Evolutionary conservation across 2,329 filamentous ascomycete species (phyloP).

Genomic region (Fusarium multiceps): DNA sequence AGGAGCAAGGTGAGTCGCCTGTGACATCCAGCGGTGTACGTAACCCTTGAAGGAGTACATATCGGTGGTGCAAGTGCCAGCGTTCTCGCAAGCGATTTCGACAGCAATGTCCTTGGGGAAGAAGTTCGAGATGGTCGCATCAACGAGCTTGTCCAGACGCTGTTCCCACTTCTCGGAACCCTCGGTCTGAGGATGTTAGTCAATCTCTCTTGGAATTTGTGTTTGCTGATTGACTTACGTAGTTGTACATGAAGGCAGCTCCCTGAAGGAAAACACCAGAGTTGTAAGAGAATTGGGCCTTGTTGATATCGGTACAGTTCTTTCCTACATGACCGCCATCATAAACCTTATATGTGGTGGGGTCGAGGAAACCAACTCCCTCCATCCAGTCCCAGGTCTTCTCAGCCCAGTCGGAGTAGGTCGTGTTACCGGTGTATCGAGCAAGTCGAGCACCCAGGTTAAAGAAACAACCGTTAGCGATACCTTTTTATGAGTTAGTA

Average conservation of each 20-base stretch:
- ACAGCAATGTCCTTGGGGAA: constrained; percentile 68
- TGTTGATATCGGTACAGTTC: constrained; percentile 67
- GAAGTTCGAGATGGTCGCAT: constrained; percentile 58
- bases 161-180: constrained; percentile 63
- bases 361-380: constrained; percentile 68
- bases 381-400: constrained; percentile 72
- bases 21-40: constrained; percentile 66
- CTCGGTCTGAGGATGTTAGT: constrained; percentile 54
- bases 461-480: constrained; percentile 72
- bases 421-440: constrained; percentile 73
- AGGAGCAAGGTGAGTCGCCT: constrained; percentile 65
- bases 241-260: constrained; percentile 73
- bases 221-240: constrained; percentile 48
- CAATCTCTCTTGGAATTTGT: neutral
- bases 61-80: constrained; percentile 68
- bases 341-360: constrained; percentile 67
- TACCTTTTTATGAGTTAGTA: constrained; percentile 47
- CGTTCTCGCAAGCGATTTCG: constrained; percentile 70
- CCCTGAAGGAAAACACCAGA: constrained; percentile 68
- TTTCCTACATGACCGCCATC: constrained; percentile 65
- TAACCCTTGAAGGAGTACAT: constrained; percentile 73
- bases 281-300: constrained; percentile 70
- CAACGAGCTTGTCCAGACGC: constrained; percentile 56
- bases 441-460: constrained; percentile 76
- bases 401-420: constrained; percentile 72